Evolutionary conservation across 164 flowering plant species (phyloP).

Genomic region (Magnolia kwangsiensis): DNA sequence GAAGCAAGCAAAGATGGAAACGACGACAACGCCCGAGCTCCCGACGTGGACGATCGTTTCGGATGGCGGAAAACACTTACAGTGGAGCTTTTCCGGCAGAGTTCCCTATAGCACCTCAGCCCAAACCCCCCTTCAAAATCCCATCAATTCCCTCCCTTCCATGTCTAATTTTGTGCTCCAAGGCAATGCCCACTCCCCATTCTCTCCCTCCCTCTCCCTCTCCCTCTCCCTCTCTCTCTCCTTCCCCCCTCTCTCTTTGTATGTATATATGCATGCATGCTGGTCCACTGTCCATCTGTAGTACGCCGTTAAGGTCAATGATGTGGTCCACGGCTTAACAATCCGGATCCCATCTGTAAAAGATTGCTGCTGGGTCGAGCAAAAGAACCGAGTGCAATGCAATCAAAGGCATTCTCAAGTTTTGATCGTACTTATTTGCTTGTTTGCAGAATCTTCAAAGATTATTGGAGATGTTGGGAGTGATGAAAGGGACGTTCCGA

Average conservation of each 20-base stretch:
- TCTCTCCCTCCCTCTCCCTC: background rate
- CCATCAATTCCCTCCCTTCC: constrained; percentile 48
- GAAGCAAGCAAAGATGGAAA: background rate
- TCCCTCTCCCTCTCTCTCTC: background rate
- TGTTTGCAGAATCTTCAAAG: constrained; percentile 34
- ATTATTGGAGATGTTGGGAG: constrained; percentile 16
- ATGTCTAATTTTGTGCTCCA: constrained; percentile 60
- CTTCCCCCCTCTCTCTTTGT: background rate
- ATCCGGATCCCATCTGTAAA: background rate
- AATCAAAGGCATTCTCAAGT: background rate
- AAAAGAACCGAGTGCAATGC: background rate
- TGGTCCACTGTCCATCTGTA: constrained; percentile 1
- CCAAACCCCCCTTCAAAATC: constrained; percentile 9
- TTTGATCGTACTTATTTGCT: background rate
- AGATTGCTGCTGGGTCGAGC: background rate
- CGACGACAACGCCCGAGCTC: constrained; percentile 22
- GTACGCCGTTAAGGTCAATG: constrained; percentile 3
- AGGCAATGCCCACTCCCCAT: constrained; percentile 30
- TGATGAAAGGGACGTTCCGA: constrained; percentile 23
- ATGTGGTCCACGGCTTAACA: background rate
- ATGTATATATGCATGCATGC: background rate
- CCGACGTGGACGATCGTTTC: constrained; percentile 66
- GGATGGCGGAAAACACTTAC: constrained; percentile 45
- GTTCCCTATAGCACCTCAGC: constrained; percentile 1
- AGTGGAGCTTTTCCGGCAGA: constrained; percentile 45